A percentile compares a stretch with the other conserved stretches of the same genome.
These are phyloP conservation scores for Trametes versicolor DNA, from an alignment of 1,284 basidiomycete species.

Conservation along the genomic window DNA sequence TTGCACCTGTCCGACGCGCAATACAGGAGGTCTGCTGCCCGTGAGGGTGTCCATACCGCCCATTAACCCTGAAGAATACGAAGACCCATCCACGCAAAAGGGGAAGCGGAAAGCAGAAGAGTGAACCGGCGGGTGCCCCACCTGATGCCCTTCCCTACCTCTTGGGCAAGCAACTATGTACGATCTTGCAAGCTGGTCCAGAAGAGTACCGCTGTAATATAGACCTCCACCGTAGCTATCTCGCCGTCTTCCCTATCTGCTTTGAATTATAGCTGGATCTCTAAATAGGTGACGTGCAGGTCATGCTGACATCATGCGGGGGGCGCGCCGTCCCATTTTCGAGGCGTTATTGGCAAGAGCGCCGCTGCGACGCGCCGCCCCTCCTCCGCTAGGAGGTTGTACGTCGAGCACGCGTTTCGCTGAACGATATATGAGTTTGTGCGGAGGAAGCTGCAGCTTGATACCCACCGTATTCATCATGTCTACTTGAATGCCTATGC, in stretches of 20 bases:
- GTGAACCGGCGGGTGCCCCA: constrained; percentile 5
- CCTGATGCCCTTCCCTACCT: not conserved
- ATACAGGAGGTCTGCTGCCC: constrained; percentile 52
- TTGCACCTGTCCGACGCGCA: constrained; percentile 2
- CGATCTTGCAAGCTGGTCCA: not conserved
- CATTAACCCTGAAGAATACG: constrained; percentile 56
- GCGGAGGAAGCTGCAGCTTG: not conserved
- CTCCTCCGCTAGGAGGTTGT: constrained; percentile 93
- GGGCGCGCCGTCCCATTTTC: constrained; percentile 50
- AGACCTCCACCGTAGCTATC: not conserved
- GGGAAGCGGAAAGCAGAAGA: constrained; percentile 57
- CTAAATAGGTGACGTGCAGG: not conserved
- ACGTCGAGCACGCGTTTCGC: constrained; percentile 95
- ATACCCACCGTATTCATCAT: constrained; percentile 91
- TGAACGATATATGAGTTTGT: constrained; percentile 43
- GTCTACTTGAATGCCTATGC: constrained; percentile 90
- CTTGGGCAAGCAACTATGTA: too few species aligned
- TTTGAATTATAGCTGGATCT: not conserved
- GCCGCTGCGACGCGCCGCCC: constrained; percentile 92
- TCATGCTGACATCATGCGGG: constrained; percentile 18
- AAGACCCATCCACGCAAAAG: constrained; percentile 50
- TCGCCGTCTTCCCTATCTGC: not conserved
- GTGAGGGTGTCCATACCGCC: constrained; percentile 54
- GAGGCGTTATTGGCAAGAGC: constrained; percentile 72
- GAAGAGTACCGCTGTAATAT: not conserved